Evolutionary conservation across 805 yeast species (phyloP).

Genomic region (Kuraishia piskuri): DNA sequence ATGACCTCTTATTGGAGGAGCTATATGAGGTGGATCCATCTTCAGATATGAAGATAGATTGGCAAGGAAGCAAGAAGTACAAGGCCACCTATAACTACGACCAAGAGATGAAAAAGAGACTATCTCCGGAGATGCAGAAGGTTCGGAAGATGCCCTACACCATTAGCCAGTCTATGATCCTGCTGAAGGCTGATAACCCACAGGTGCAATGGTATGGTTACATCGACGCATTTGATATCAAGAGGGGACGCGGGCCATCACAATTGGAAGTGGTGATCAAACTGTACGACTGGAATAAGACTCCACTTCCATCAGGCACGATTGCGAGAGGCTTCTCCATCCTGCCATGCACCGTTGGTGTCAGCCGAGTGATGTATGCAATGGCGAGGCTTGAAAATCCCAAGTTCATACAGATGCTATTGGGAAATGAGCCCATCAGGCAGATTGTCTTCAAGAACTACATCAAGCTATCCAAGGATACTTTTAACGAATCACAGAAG

Average conservation of each 20-base stretch:
- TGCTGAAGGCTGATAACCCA: slow-evolving; percentile 36
- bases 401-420: slow-evolving; percentile 31
- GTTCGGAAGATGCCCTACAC: slow-evolving; percentile 53
- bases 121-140: slow-evolving; percentile 42
- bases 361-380: slow-evolving; percentile 54
- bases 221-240: slow-evolving; percentile 34
- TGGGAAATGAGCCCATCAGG: slow-evolving; percentile 20
- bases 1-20: slow-evolving; percentile 57
- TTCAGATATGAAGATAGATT: slow-evolving; percentile 40
- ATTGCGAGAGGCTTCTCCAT: slow-evolving; percentile 26
- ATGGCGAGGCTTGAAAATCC: slow-evolving; percentile 51
- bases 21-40: slow-evolving; percentile 36
- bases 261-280: slow-evolving; percentile 34
- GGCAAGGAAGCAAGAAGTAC: slow-evolving; percentile 29
- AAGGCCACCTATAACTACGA: slow-evolving; percentile 33
- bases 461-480: slow-evolving; percentile 37
- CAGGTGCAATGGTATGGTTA: slow-evolving; percentile 54
- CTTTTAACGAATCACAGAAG: slow-evolving; percentile 51
- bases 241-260: slow-evolving; percentile 19
- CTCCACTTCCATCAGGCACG: slow-evolving; percentile 15
- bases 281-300: slow-evolving; percentile 50
- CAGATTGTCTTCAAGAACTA: slow-evolving; percentile 45
- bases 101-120: slow-evolving; percentile 39
- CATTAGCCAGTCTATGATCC: slow-evolving; percentile 48
- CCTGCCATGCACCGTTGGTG: slow-evolving; percentile 56